These are phyloP conservation scores for Talaromyces sp. DNA, from an alignment of 2,329 filamentous ascomycete species.

Conservation along the genomic window DNA sequence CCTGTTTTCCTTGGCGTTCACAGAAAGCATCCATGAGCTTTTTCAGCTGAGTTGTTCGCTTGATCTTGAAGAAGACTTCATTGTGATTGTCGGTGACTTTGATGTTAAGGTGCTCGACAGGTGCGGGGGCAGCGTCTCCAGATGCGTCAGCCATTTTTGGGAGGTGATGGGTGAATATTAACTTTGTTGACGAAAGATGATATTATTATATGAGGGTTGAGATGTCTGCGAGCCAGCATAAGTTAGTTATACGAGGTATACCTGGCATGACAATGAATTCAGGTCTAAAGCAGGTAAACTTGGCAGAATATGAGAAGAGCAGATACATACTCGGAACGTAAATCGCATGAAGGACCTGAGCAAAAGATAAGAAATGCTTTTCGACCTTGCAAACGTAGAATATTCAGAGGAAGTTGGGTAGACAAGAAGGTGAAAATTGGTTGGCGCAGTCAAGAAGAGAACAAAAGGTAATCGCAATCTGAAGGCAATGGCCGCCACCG, in stretches of 20 bases:
- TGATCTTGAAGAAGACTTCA: constrained; percentile 99
- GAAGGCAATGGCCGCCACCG: constrained; percentile 18
- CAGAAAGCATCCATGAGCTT: constrained; percentile 99
- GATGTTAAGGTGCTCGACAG: constrained; percentile 89
- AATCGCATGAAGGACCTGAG: not conserved
- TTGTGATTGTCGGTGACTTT: constrained; percentile 99
- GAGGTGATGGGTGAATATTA: not conserved
- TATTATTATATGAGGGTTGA: not conserved
- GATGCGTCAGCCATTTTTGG: constrained; percentile 45
- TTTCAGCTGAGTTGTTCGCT: constrained; percentile 89
- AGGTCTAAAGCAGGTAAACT: not conserved
- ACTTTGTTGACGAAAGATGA: not conserved
- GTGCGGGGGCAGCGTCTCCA: constrained; percentile 32
- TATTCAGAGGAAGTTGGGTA: not conserved
- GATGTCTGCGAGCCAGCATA: not conserved
- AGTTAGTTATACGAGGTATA: not conserved
- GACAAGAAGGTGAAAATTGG: not conserved
- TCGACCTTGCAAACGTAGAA: not conserved
- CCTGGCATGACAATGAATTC: not conserved
- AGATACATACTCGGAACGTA: not conserved
- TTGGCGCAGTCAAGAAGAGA: constrained; percentile 15
- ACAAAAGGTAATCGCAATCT: constrained; percentile 6
- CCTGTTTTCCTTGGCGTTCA: constrained; percentile 86
- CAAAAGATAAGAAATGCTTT: not conserved
- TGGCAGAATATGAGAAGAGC: not conserved